Base-by-base conservation (phyloP, 106 monocot species). In the Dendrobium catenatum region DNA sequence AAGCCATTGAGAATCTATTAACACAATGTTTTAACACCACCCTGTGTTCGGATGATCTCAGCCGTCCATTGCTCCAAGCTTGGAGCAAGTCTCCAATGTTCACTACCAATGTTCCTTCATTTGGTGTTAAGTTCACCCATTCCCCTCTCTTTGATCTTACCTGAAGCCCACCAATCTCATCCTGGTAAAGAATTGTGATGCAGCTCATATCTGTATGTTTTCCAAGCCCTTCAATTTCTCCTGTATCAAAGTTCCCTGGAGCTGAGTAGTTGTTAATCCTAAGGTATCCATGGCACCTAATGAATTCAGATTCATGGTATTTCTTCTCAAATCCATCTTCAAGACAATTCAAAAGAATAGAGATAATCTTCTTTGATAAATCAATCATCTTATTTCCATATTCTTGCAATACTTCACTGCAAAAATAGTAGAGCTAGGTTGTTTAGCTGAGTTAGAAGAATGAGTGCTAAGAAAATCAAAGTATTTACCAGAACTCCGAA, bases 191-290 rank as follows among this genome's bases (percentile, higher is more conserved):
- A 48, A 89, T 84, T 27, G 89, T 89, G 55, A 89, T 84, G 73
- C 89, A 89, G 73, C 89, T 89, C 89, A 89, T 89, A 80, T 86
- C 89, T 24, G 89, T 89, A 80, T 89, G 89, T 84, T 84, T 89
- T 61, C 89, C 89, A 16, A 89, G 86, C 42, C 89, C 89, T 86
- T 89, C 89, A 26, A 82, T 75, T 16, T 80, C 86, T 37, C 46
- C 72, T 11, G 9, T 16, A 9, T 40, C 16, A 10, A 77, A 16
- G 29, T 67, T 27, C 16, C 79, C 81, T 31, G 77, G 77, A 42
- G 78, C 76, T n/a, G 78, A 56, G 67, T 89, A 89, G 78, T 75
- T 84, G 75, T 89, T 89, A 80, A 89, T 80, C 84, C 86, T 79
- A 7, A 89, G 26, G 68, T 89, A 89, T 22, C 89, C 89, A 80